phyloP scores from a whole-genome alignment of 768 basidiomycete species.

The Hypholoma sublateritium region DNA sequence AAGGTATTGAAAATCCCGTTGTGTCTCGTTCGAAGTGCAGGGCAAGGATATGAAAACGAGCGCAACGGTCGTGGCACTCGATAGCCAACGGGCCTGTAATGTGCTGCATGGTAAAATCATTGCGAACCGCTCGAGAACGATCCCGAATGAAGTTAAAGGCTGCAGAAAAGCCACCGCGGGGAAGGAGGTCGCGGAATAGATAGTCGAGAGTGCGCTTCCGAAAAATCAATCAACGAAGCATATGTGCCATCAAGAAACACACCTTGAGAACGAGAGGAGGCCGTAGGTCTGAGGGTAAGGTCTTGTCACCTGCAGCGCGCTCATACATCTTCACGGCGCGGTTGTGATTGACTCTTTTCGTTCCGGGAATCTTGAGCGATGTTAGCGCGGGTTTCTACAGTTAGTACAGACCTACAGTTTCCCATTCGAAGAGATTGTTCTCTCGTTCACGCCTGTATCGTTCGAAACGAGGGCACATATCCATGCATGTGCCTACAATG shows the following conservation, averaged over 20 bases:
- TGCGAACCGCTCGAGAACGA: constrained; percentile 85
- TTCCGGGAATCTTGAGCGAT: constrained; percentile 63
- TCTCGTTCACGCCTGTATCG: constrained; percentile 87
- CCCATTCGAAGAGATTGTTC: constrained; percentile 84
- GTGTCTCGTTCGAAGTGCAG: constrained; percentile 66
- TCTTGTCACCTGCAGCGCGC: constrained; percentile 91
- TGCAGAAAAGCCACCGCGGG: constrained; percentile 63
- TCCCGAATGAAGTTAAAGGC: constrained; percentile 88
- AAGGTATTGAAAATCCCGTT: constrained; percentile 53
- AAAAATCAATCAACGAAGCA: constrained; percentile 5
- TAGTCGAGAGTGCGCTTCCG: constrained; percentile 85
- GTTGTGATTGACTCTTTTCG: constrained; percentile 81
- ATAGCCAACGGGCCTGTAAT: constrained; percentile 76
- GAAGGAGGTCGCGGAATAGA: constrained; percentile 82
- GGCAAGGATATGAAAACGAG: constrained; percentile 88
- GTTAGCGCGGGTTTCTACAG: constrained; percentile 41
- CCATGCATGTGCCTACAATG: constrained; percentile 88
- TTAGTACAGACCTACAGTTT: constrained; percentile 63
- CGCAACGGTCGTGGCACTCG: constrained; percentile 91
- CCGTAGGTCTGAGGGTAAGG: constrained; percentile 87
- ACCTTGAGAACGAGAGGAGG: constrained; percentile 85
- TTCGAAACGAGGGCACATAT: constrained; percentile 96
- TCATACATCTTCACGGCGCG: constrained; percentile 95
- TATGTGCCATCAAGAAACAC: constrained; percentile 8
- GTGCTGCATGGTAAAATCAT: constrained; percentile 94